phyloP scores from a whole-genome alignment of 768 basidiomycete species.

The Kockovaella imperatae region DNA sequence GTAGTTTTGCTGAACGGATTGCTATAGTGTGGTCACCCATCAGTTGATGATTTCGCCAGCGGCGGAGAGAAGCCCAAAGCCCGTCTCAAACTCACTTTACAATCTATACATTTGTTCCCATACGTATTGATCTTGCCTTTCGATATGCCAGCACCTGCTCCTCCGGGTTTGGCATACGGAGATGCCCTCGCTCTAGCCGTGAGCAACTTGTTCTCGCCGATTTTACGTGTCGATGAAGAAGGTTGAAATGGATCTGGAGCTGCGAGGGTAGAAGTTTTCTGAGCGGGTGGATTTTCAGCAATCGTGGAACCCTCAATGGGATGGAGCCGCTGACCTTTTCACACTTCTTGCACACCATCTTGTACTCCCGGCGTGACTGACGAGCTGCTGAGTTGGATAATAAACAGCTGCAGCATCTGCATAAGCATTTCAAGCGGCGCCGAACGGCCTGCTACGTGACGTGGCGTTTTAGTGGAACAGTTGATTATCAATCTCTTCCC shows the following conservation, averaged over 20 bases:
- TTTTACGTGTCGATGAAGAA: conserved; percentile 37
- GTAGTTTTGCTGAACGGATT: conserved; percentile 33
- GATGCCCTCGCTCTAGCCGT: conserved; percentile 31
- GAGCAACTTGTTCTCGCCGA: conserved; percentile 46
- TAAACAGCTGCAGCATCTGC: too few relatives aligned
- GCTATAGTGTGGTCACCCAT: conserved; percentile 5
- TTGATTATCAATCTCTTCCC: too few relatives aligned
- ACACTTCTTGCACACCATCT: conserved; percentile 46
- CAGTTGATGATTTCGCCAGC: background rate
- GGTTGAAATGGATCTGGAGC: conserved; percentile 43
- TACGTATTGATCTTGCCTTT: conserved; percentile 27
- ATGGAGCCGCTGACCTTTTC: conserved; percentile 33
- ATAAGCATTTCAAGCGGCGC: too few relatives aligned
- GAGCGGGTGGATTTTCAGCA: background rate
- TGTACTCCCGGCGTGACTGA: conserved; percentile 6
- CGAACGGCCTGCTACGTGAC: too few relatives aligned
- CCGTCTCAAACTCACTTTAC: conserved; percentile 30
- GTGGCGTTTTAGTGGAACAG: too few relatives aligned
- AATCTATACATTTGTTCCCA: conserved; percentile 44
- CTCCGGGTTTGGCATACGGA: conserved; percentile 28
- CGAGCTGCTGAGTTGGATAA: background rate
- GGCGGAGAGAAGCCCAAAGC: background rate
- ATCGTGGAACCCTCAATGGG: too few relatives aligned
- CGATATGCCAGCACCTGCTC: background rate
- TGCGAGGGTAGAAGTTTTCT: conserved; percentile 42